Conservation (phyloP, 768 basidiomycete genomes). For the Nevesoporus exiguus region DNA sequence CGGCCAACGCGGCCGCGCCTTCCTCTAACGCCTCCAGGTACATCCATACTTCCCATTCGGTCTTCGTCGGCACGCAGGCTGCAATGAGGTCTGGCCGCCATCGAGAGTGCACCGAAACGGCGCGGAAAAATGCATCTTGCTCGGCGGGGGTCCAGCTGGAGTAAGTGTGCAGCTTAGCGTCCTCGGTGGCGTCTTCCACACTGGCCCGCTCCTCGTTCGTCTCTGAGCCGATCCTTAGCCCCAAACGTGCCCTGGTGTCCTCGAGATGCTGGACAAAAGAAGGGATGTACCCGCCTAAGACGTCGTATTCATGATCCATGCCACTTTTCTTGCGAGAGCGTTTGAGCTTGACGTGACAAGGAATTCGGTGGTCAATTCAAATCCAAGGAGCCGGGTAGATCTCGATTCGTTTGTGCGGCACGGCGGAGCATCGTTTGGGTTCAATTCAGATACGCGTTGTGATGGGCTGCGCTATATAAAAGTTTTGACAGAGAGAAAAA, state of each 20-base stretch:
- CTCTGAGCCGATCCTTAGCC: neutral
- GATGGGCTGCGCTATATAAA: neutral
- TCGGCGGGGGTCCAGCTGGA: conserved; percentile 63
- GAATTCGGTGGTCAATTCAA: neutral
- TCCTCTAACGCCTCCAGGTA: conserved; percentile 56
- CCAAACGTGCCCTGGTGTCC: conserved; percentile 24
- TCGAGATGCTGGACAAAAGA: conserved; percentile 24
- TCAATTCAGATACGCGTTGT: neutral
- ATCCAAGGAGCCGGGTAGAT: neutral
- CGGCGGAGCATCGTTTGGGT: conserved; percentile 15
- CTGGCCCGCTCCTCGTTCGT: neutral
- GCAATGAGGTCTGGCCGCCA: conserved; percentile 78
- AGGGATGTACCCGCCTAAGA: conserved; percentile 24
- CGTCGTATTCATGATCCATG: conserved; percentile 16
- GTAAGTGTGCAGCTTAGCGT: neutral
- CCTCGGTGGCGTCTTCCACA: neutral
- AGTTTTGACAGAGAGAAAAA: conserved; percentile 18
- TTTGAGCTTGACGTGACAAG: neutral
- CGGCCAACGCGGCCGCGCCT: conserved; percentile 15
- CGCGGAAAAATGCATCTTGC: conserved; percentile 69
- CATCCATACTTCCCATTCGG: conserved; percentile 59
- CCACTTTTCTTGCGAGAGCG: neutral
- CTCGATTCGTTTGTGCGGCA: neutral
- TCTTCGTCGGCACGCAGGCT: conserved; percentile 60
- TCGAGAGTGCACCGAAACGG: conserved; percentile 61